A percentile compares a stretch with the other conserved stretches of the same genome.
These are phyloP conservation scores for Ciborinia camelliae DNA, from an alignment of 2,329 filamentous ascomycete genomes.

Conservation along the genomic window DNA sequence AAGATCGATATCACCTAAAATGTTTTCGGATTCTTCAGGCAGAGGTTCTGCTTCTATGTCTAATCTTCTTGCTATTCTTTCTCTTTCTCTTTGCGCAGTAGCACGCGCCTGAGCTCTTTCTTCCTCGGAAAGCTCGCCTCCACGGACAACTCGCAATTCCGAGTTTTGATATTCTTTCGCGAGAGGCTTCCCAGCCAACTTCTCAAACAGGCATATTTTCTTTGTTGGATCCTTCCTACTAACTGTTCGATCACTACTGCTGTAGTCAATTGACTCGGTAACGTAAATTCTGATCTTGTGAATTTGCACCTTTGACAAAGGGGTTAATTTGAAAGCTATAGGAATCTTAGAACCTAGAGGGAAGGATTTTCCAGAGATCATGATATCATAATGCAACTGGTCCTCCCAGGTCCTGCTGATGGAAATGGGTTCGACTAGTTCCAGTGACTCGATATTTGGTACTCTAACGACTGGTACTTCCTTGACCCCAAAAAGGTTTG, in stretches of 20 bases:
- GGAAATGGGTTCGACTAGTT: constrained; percentile 71
- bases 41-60: constrained; percentile 44
- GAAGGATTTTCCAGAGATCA: constrained; percentile 75
- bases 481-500: constrained; percentile 63
- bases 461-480: constrained; percentile 67
- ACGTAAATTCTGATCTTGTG: constrained; percentile 72
- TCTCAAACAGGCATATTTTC: constrained; percentile 69
- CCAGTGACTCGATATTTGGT: constrained; percentile 66
- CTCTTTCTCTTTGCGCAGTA: constrained; percentile 38
- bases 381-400: constrained; percentile 72
- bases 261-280: constrained; percentile 71
- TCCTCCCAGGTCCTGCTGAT: constrained; percentile 75
- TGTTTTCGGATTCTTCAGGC: constrained; percentile 48
- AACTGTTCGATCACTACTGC: constrained; percentile 63
- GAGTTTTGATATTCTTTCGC: constrained; percentile 64
- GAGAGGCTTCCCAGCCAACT: constrained; percentile 61
- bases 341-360: constrained; percentile 68
- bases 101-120: constrained; percentile 31
- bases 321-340: constrained; percentile 73
- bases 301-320: constrained; percentile 69
- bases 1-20: constrained; percentile 58
- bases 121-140: constrained; percentile 62
- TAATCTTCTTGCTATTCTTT: constrained; percentile 52
- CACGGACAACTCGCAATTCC: constrained; percentile 61
- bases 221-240: constrained; percentile 62